Evolutionary conservation across 495 filamentous ascomycete species (phyloP).

Genomic region (Aspergillus sparsus): DNA sequence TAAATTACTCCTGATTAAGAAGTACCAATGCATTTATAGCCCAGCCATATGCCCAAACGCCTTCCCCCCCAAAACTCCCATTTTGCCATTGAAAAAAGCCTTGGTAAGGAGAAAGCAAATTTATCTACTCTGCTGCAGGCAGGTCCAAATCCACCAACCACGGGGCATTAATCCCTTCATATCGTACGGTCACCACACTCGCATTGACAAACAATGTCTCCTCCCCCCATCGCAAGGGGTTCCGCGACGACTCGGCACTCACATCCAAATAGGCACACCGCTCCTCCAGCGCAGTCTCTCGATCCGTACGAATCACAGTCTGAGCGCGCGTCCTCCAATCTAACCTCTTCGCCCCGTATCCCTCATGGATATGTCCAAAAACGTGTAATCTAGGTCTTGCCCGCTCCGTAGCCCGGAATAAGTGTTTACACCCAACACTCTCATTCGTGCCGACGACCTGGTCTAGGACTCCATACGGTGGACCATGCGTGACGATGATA

Average conservation of each 20-base stretch:
- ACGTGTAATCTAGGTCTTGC: constrained; percentile 55
- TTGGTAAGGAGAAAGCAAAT: not conserved
- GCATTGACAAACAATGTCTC: constrained; percentile 78
- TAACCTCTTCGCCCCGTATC: constrained; percentile 65
- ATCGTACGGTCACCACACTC: constrained; percentile 55
- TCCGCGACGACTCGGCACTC: constrained; percentile 27
- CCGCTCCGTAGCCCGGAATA: constrained; percentile 45
- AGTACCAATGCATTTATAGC: too few relatives aligned
- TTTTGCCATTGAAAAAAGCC: too few relatives aligned
- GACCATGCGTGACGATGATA: constrained; percentile 74
- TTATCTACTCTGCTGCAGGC: constrained; percentile 5
- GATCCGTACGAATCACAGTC: constrained; percentile 30
- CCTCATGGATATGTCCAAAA: constrained; percentile 69
- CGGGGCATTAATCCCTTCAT: constrained; percentile 54
- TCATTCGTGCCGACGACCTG: constrained; percentile 26
- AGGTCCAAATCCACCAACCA: constrained; percentile 66
- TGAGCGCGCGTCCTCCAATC: constrained; percentile 45
- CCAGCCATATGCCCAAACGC: too few relatives aligned
- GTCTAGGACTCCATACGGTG: constrained; percentile 63
- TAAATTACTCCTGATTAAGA: too few relatives aligned
- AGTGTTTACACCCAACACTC: constrained; percentile 51
- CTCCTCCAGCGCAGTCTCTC: constrained; percentile 42
- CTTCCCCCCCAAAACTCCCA: too few relatives aligned
- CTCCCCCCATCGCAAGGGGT: constrained; percentile 45
- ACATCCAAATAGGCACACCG: constrained; percentile 49